Evolutionary conservation across 1,139 yeast genomes (phyloP), one percentile per base, ranked within the genome.

Genomic region (Taphrina populina): DNA sequence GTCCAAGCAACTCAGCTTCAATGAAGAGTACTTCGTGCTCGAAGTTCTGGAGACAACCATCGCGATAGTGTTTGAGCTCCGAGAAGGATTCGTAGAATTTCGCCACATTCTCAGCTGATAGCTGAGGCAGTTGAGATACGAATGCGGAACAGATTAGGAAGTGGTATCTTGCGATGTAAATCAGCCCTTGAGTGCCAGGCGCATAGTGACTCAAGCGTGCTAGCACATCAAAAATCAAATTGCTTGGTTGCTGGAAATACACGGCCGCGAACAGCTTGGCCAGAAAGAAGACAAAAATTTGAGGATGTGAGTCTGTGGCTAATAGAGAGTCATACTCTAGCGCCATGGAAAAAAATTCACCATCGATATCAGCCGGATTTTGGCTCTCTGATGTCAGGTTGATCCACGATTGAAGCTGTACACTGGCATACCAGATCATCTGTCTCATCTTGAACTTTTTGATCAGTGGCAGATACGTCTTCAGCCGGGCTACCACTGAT

Each of bases 1-100:
- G 20, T 19, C 45, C 19, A 8, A 36, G 37, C 17, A 52, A 8
- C 32, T 52, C 56, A 8, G 56, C 56, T 32, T 52, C 45, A 32
- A 52, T 43, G 29, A 52, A 36, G 11, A 24, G 13, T 32, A 51
- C 46, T 19, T 51, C 32, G 21, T 51, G 55, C 17, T 30, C 20
- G 40, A 51, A 51, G 3, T 46, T 37, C n/a, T 21, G 13, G 7
- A 30, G 44, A 11, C 27, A 19, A 8, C 55, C 46, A 6, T 26
- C 24, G 8, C 21, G 36, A 19, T 20, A 51, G 29, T 29, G 34
- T 7, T 27, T 39, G 7, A 51, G 35, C 5, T 23, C 17, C 19
- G 39, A 23, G 17, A 27, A 32, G 27, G 21, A 41, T 24, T 20
- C 37, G 30, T 51, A 41, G 23, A 51, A 51, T 21, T 23, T 17